Conservation (phyloP, 2,329 filamentous ascomycete species). For the Phaeophleospora eucalypticola region DNA sequence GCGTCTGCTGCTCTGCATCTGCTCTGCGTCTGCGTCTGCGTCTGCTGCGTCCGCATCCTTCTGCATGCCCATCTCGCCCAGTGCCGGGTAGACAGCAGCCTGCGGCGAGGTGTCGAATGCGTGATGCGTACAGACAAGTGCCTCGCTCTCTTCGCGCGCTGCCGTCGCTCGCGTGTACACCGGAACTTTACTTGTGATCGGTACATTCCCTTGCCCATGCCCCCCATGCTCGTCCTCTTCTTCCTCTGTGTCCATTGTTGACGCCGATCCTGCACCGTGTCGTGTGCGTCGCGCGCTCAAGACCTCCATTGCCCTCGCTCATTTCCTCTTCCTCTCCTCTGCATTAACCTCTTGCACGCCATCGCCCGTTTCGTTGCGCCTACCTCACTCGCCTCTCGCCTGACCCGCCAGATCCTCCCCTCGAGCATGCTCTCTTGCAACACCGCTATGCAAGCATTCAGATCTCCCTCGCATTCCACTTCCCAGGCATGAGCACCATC, state of each 20-base stretch:
- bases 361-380: no score
- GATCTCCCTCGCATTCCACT: neutral
- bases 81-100: neutral
- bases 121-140: no score
- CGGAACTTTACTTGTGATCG: slow-evolving; percentile 14
- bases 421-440: slow-evolving; percentile 1
- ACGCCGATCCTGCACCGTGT: no score
- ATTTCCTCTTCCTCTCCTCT: neutral
- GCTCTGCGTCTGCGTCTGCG: neutral
- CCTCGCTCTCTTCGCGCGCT: no score
- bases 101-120: no score
- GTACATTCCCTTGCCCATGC: no score
- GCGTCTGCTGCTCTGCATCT: neutral
- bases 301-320: neutral
- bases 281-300: no score
- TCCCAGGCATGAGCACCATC: neutral
- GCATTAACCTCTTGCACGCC: neutral
- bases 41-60: neutral
- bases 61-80: neutral
- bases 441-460: neutral
- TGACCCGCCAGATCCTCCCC: no score
- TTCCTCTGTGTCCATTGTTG: no score
- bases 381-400: no score
- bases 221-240: no score
- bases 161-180: no score